Conservation (phyloP, 1,284 basidiomycete species). For the Boletus mariae region DNA sequence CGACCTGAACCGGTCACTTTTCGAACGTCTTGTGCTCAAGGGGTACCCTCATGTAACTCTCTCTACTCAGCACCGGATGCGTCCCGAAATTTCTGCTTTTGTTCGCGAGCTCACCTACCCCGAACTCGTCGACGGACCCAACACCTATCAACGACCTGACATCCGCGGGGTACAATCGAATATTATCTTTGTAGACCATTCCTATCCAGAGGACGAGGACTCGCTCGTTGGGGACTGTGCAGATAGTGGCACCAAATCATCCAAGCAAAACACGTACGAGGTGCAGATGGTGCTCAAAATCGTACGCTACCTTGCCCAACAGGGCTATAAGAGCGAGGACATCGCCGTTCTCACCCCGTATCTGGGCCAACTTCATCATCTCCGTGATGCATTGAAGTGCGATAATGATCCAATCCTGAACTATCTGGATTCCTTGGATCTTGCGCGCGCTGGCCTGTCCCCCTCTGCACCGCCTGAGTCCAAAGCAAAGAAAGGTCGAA, state of each 20-base stretch:
- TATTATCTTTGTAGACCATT: slow-evolving; percentile 58
- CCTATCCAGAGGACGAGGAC: slow-evolving; percentile 50
- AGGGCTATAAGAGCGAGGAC: slow-evolving; percentile 57
- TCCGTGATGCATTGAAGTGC: slow-evolving; percentile 42
- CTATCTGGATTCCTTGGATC: slow-evolving; percentile 49
- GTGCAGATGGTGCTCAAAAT: slow-evolving; percentile 60
- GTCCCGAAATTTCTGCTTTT: slow-evolving; percentile 61
- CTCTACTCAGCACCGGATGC: slow-evolving; percentile 62
- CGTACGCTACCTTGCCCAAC: slow-evolving; percentile 59
- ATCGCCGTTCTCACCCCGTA: slow-evolving; percentile 65
- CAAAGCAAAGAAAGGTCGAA: slow-evolving; percentile 16
- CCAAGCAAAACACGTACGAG: slow-evolving; percentile 58
- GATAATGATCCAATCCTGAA: slow-evolving; percentile 57
- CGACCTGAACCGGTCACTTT: slow-evolving; percentile 61
- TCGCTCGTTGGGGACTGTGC: slow-evolving; percentile 37
- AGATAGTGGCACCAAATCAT: slow-evolving; percentile 45
- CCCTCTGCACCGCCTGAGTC: rapidly evolving
- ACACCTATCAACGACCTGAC: slow-evolving; percentile 45
- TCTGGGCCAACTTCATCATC: slow-evolving; percentile 53
- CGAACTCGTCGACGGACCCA: slow-evolving; percentile 52
- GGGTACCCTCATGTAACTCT: slow-evolving; percentile 59
- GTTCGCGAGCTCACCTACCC: slow-evolving; percentile 61
- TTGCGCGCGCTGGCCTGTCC: slow-evolving; percentile 1
- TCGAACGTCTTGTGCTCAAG: slow-evolving; percentile 61
- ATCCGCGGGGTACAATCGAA: slow-evolving; percentile 54